phyloP scores from a whole-genome alignment of 331 rosid species.

The Arachis monticola region DNA sequence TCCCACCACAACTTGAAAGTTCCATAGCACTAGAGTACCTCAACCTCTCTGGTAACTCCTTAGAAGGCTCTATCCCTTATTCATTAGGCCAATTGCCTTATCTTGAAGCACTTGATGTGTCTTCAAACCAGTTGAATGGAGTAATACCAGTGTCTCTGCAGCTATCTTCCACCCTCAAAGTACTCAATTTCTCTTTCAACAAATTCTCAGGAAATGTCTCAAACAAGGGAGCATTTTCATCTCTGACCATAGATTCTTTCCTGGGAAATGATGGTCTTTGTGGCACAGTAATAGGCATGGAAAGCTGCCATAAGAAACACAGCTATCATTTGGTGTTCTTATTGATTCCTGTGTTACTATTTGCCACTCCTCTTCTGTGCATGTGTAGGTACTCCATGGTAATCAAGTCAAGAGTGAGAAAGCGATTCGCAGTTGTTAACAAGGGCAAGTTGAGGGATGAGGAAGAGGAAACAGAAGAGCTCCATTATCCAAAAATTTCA shows the following conservation, averaged over 20 bases:
- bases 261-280: constrained; percentile 66
- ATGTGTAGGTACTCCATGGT: constrained; percentile 45
- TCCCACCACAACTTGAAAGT: constrained; percentile 78
- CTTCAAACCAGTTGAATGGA: constrained; percentile 71
- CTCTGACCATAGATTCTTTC: constrained; percentile 63
- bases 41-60: constrained; percentile 69
- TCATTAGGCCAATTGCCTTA: constrained; percentile 74
- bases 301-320: constrained; percentile 57
- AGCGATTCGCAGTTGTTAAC: constrained; percentile 30
- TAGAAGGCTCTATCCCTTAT: constrained; percentile 69
- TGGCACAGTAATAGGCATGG: constrained; percentile 71
- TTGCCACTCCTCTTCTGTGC: constrained; percentile 58
- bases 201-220: constrained; percentile 68
- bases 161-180: constrained; percentile 64
- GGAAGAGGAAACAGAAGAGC: constrained; percentile 54
- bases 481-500: constrained; percentile 74
- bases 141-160: constrained; percentile 64
- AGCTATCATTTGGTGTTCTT: constrained; percentile 49
- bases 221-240: constrained; percentile 68
- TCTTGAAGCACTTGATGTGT: constrained; percentile 66
- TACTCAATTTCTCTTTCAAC: constrained; percentile 84
- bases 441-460: constrained; percentile 45
- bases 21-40: constrained; percentile 83
- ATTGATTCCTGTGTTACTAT: constrained; percentile 52
- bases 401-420: constrained; percentile 49